Evolutionary conservation across 2,329 filamentous ascomycete species (phyloP).

Genomic region (Penicillium sp.): DNA sequence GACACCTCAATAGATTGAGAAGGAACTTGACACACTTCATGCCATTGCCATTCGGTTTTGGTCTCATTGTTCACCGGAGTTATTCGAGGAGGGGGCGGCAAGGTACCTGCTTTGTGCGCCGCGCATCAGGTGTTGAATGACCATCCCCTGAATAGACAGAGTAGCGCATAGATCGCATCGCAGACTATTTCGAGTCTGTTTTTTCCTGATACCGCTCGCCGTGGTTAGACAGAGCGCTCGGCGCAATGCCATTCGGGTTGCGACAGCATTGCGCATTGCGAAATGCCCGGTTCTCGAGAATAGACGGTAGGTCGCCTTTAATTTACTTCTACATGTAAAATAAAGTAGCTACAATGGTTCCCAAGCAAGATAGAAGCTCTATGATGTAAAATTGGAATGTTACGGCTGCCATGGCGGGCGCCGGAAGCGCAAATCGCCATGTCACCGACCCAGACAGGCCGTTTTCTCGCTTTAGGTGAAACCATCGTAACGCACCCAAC

Average conservation of each 20-base stretch:
- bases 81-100: slow-evolving; percentile 10
- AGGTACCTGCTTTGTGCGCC: slow-evolving; percentile 7
- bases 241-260: slow-evolving; percentile 23
- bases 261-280: slow-evolving; percentile 25
- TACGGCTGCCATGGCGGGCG: slow-evolving; percentile 17
- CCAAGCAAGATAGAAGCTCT: background rate
- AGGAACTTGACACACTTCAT: background rate
- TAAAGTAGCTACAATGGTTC: background rate
- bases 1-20: background rate
- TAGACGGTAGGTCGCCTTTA: background rate
- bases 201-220: background rate
- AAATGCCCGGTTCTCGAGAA: slow-evolving; percentile 6
- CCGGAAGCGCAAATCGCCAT: slow-evolving; percentile 30
- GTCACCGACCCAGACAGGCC: slow-evolving; percentile 29
- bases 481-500: slow-evolving; percentile 36
- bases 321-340: background rate
- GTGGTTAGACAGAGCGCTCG: slow-evolving; percentile 19
- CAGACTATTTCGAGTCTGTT: background rate
- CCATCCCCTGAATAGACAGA: background rate
- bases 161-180: background rate
- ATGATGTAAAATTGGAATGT: slow-evolving; percentile 12
- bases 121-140: background rate
- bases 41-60: background rate
- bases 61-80: background rate
- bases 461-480: slow-evolving; percentile 41